Conservation (phyloP, 495 filamentous ascomycete species). For the Glarea lozoyensis region DNA sequence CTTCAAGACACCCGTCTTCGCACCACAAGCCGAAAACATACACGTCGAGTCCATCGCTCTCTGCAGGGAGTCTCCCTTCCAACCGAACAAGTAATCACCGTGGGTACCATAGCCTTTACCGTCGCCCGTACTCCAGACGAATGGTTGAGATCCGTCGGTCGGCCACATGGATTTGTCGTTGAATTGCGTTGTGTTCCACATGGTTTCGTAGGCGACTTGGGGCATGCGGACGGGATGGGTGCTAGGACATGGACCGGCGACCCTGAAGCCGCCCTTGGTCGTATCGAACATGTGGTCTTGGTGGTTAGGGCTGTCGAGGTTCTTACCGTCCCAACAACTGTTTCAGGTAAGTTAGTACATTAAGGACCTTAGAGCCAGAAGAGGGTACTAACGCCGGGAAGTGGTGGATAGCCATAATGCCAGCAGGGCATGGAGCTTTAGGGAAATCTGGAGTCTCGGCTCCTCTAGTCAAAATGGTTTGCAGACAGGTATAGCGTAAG, state of each 20-base stretch:
- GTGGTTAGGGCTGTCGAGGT: conserved; percentile 48
- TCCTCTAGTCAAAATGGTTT: conserved; percentile 25
- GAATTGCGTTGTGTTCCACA: conserved; percentile 43
- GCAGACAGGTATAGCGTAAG: conserved; percentile 39
- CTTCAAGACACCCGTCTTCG: conserved; percentile 36
- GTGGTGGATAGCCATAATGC: conserved; percentile 66
- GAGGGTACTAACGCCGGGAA: conserved; percentile 48
- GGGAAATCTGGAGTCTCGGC: conserved; percentile 43
- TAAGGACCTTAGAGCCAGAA: conserved; percentile 27
- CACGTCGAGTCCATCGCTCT: conserved; percentile 45
- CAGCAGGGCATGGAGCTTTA: conserved; percentile 45
- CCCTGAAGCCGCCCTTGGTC: conserved; percentile 26
- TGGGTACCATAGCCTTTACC: conserved; percentile 53
- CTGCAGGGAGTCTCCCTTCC: conserved; percentile 57
- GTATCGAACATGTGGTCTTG: conserved; percentile 38
- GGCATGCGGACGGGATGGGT: conserved; percentile 48
- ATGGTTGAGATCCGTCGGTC: conserved; percentile 41
- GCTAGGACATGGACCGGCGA: conserved; percentile 33
- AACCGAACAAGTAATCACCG: conserved; percentile 72
- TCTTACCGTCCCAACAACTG: conserved; percentile 76
- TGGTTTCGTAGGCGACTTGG: conserved; percentile 51
- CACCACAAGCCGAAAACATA: conserved; percentile 40
- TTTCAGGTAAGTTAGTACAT: conserved; percentile 3
- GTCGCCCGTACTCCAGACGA: conserved; percentile 37
- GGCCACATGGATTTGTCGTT: conserved; percentile 36